Conservation (phyloP, 2,329 filamentous ascomycete genomes). For the Epicoccum nigrum region DNA sequence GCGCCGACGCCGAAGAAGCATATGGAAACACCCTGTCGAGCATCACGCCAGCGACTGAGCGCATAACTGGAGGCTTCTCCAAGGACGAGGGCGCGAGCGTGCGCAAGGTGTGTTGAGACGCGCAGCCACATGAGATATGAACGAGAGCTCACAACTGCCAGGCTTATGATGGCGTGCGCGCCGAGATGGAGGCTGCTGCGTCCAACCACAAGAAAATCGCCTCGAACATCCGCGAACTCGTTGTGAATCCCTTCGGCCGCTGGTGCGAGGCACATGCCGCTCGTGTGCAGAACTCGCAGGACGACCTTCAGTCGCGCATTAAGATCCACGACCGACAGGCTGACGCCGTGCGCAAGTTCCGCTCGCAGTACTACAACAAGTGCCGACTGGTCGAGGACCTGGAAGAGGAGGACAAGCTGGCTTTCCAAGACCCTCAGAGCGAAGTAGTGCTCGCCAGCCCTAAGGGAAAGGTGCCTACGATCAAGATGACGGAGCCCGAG, state of each 20-base stretch:
- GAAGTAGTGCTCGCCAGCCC: slow-evolving; percentile 56
- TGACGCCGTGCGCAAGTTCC: slow-evolving; percentile 87
- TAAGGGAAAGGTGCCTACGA: slow-evolving; percentile 74
- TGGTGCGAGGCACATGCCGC: slow-evolving; percentile 96
- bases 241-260: slow-evolving; percentile 89
- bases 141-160: slow-evolving; percentile 48
- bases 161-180: slow-evolving; percentile 93
- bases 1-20: slow-evolving; percentile 90
- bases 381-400: slow-evolving; percentile 94
- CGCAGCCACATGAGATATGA: neutral
- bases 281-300: slow-evolving; percentile 90
- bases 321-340: slow-evolving; percentile 93
- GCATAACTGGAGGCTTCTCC: slow-evolving; percentile 80
- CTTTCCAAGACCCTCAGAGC: slow-evolving; percentile 82
- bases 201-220: slow-evolving; percentile 94
- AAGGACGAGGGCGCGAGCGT: slow-evolving; percentile 95
- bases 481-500: slow-evolving; percentile 78
- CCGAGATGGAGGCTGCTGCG: slow-evolving; percentile 89
- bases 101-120: slow-evolving; percentile 72
- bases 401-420: slow-evolving; percentile 98
- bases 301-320: slow-evolving; percentile 87
- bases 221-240: slow-evolving; percentile 92
- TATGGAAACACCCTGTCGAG: slow-evolving; percentile 83
- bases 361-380: slow-evolving; percentile 98
- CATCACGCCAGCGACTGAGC: slow-evolving; percentile 82